These are phyloP conservation scores for Binderoboletus segoi DNA, from an alignment of 1,284 basidiomycete genomes.

Conservation along the genomic window DNA sequence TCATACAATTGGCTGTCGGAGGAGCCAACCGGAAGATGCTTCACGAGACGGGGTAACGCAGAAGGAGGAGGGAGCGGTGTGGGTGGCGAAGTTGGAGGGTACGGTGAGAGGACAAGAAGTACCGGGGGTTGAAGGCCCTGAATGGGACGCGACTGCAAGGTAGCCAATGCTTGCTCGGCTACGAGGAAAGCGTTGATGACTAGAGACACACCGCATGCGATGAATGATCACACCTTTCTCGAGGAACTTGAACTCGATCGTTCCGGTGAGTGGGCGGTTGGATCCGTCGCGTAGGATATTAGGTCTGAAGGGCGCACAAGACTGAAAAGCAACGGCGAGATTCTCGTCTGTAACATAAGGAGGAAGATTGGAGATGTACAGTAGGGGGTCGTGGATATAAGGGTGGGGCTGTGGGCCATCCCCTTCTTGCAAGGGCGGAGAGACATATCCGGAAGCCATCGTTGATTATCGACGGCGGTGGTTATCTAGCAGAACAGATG, in stretches of 20 bases:
- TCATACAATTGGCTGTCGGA: conserved; percentile 80
- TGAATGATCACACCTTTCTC: conserved; percentile 63
- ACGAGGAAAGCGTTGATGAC: conserved; percentile 16
- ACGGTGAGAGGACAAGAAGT: conserved; percentile 69
- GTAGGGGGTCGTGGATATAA: conserved; percentile 76
- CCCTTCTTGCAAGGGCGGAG: conserved; percentile 35
- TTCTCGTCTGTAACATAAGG: conserved; percentile 72
- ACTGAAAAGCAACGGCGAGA: conserved; percentile 67
- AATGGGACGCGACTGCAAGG: conserved; percentile 73
- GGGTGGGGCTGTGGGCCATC: conserved; percentile 55
- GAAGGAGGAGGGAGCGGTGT: conserved; percentile 72
- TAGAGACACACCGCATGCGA: conserved; percentile 6
- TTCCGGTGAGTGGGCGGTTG: conserved; percentile 57
- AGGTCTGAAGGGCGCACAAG: conserved; percentile 77
- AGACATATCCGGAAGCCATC: conserved; percentile 42
- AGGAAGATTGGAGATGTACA: conserved; percentile 76
- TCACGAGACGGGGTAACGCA: conserved; percentile 74
- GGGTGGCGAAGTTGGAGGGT: conserved; percentile 70
- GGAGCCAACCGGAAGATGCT: conserved; percentile 68
- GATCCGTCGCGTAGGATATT: conserved; percentile 65
- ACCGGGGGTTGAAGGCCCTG: conserved; percentile 57
- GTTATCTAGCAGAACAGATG: conserved; percentile 16
- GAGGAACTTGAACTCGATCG: conserved; percentile 76
- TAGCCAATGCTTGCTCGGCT: conserved; percentile 90
- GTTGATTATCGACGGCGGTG: conserved; percentile 32